Evolutionary conservation across 108 stramenopile species (phyloP), one percentile per base, ranked within the genome.

Genomic region (Cyclotella kingstonii): DNA sequence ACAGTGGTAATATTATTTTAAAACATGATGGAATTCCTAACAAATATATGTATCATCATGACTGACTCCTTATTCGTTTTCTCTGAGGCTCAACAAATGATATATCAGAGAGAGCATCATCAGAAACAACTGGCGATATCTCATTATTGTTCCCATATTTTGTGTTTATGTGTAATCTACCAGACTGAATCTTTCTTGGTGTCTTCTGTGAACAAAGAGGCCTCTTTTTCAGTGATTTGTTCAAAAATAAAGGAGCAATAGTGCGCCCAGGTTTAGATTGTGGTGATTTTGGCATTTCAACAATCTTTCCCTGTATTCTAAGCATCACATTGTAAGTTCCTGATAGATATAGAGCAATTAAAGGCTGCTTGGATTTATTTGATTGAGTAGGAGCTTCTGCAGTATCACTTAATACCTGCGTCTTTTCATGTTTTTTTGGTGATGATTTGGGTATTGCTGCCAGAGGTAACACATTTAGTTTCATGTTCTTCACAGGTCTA

Each of bases 101-200:
- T 1, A 29, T 27, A 4, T 57, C 61, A 15, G 70, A 71, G 9
- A 42, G 23, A 15, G 59, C 41, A 34, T 55, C 54, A 56, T 71
- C 70, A 31, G 61, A 57, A 18, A 68, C 67, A 43, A 63, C 55
- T 50, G 40, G 28, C 41, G 48, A 48, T 41, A 34, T 18, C 17
- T 33, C 12, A 40, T 4, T 14, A 14, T 40, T 15, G 39, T 15
- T 40, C 15, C 39, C 39, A 15, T 2, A 15, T 14, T 2, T 15
- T 4, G 4, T 15, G 4, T 15, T 15, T 14, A 15, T 2, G 2
- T 15, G 14, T 15, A 15, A 2, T 40, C 3, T 40, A 27, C 26
- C 49, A n/a, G n/a, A n/a, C n/a, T n/a, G n/a, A n/a, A n/a, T n/a
- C n/a, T n/a, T n/a, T n/a, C n/a, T n/a, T n/a, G n/a, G n/a, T n/a